phyloP scores from a whole-genome alignment of 495 filamentous ascomycete species.

The Rostrohypoxylon terebratum region DNA sequence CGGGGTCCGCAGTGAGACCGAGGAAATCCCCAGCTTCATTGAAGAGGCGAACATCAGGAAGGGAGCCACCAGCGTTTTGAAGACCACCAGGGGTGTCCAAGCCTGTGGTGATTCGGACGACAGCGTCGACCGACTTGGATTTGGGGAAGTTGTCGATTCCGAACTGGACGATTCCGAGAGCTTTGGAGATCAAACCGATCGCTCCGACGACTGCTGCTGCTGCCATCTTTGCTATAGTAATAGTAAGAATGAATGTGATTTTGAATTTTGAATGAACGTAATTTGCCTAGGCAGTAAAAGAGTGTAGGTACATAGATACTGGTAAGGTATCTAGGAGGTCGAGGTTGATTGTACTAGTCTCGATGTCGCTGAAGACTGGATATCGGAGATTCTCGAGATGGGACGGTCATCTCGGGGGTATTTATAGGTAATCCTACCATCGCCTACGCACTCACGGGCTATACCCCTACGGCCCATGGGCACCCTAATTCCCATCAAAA shows the following conservation, averaged over 20 bases:
- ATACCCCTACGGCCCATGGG: too few relatives aligned
- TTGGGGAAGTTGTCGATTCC: conserved; percentile 35
- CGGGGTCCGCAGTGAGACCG: conserved; percentile 41
- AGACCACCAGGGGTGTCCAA: conserved; percentile 42
- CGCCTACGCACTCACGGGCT: too few relatives aligned
- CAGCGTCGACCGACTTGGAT: conserved; percentile 26
- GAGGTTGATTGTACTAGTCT: neutral
- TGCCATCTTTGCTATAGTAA: conserved; percentile 29
- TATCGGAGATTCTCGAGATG: neutral
- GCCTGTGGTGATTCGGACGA: conserved; percentile 42
- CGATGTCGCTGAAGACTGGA: neutral
- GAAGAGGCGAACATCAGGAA: conserved; percentile 51
- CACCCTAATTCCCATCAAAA: too few relatives aligned
- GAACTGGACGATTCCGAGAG: conserved; percentile 43
- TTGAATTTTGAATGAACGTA: conserved; percentile 19
- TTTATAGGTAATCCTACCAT: too few relatives aligned
- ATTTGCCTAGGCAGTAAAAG: conserved; percentile 19
- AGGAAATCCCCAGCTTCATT: conserved; percentile 48
- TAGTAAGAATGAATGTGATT: neutral
- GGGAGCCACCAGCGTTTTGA: conserved; percentile 44
- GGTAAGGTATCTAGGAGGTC: neutral
- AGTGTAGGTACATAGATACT: conserved; percentile 34
- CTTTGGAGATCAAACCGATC: conserved; percentile 35
- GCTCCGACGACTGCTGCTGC: conserved; percentile 28
- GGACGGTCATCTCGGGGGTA: neutral